These are phyloP conservation scores for Suillus placidus DNA, from an alignment of 768 basidiomycete species.

Conservation along the genomic window DNA sequence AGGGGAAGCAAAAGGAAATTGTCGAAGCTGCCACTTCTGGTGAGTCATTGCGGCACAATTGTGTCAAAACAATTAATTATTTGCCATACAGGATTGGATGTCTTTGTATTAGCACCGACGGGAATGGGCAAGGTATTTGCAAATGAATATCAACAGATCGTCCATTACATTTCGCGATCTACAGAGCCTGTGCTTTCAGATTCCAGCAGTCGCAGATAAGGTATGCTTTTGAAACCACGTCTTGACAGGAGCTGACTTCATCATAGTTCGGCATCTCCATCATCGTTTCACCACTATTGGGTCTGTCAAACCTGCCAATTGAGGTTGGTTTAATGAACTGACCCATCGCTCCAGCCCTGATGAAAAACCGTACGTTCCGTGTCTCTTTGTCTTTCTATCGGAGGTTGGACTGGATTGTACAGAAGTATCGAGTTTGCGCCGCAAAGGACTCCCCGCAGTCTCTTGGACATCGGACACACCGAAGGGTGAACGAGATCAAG, in stretches of 20 bases:
- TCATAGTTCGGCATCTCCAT: slow-evolving; percentile 70
- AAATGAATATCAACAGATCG: not conserved
- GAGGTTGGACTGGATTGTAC: slow-evolving; percentile 6
- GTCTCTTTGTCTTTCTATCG: not conserved
- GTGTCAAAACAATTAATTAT: not conserved
- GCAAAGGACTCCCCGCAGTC: slow-evolving; percentile 56
- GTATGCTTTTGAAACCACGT: slow-evolving; percentile 33
- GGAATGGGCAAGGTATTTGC: slow-evolving; percentile 80
- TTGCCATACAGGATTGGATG: slow-evolving; percentile 56
- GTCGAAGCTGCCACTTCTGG: slow-evolving; percentile 71
- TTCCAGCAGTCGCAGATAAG: slow-evolving; percentile 70
- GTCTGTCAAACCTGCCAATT: slow-evolving; percentile 39
- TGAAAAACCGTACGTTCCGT: slow-evolving; percentile 70
- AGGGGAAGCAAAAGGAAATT: slow-evolving; percentile 79
- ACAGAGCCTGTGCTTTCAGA: slow-evolving; percentile 84
- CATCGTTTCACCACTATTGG: slow-evolving; percentile 76
- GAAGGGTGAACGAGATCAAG: slow-evolving; percentile 55
- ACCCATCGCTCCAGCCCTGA: slow-evolving; percentile 54
- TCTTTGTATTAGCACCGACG: slow-evolving; percentile 82
- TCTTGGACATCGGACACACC: slow-evolving; percentile 71
- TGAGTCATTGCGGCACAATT: slow-evolving; percentile 24
- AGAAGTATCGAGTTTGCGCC: slow-evolving; percentile 69
- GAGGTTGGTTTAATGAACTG: not conserved
- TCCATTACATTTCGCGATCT: not conserved
- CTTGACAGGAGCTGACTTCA: not conserved